These are phyloP conservation scores for Erodium chrysanthum DNA, from an alignment of 441 rosid species.

Conservation along the genomic window DNA sequence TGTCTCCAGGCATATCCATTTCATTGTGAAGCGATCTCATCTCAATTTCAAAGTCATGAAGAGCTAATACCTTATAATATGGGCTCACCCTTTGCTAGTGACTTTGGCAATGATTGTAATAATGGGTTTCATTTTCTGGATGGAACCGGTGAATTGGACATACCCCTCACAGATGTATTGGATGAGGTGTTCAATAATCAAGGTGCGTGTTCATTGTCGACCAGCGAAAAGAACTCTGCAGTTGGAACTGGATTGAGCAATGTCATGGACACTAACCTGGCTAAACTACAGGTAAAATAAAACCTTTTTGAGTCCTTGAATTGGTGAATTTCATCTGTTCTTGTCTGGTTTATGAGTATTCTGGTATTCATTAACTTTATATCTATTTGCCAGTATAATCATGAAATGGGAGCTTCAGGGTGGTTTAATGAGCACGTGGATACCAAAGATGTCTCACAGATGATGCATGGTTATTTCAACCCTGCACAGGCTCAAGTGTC, in stretches of 20 bases:
- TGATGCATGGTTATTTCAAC: conserved; percentile 27
- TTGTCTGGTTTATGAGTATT: background rate
- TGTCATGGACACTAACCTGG: conserved; percentile 24
- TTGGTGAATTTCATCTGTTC: background rate
- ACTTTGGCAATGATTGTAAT: conserved; percentile 44
- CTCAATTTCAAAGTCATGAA: conserved; percentile 25
- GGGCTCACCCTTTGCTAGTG: conserved; percentile 49
- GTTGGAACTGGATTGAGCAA: conserved; percentile 15
- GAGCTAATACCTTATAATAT: conserved; percentile 25
- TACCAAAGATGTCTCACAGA: conserved; percentile 26
- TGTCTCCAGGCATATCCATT: conserved; percentile 28
- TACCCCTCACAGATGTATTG: conserved; percentile 36
- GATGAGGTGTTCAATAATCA: conserved; percentile 41
- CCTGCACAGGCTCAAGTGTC: conserved; percentile 21
- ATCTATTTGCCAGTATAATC: conserved; percentile 22
- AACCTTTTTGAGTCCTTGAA: background rate
- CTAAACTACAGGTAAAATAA: conserved; percentile 35
- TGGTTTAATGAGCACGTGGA: conserved; percentile 26
- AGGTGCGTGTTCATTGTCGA: no score
- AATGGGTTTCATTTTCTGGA: conserved; percentile 39
- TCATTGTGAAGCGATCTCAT: conserved; percentile 33
- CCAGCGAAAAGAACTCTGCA: conserved; percentile 23
- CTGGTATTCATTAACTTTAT: conserved; percentile 8
- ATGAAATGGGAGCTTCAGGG: conserved; percentile 21
- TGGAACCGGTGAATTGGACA: conserved; percentile 46